A percentile compares a stretch with the other conserved stretches of the same genome.
Conservation (phyloP, 345 rosid genomes). For the Citrus maxima region DNA sequence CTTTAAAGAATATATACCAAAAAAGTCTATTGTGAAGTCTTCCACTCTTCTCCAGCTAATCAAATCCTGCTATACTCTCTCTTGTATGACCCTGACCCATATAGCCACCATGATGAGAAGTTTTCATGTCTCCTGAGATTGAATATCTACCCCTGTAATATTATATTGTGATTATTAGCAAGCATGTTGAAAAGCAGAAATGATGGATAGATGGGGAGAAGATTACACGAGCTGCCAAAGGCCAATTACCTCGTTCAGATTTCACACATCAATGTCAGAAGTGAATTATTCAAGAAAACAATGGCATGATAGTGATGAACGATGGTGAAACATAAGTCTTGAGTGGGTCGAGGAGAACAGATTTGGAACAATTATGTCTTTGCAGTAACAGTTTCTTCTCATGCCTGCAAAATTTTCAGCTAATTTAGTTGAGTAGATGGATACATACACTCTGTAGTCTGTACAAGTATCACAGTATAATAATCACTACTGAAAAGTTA, state of each 20-base stretch:
- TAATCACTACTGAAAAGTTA: no score
- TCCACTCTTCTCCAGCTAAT: neutral
- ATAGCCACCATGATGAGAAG: neutral
- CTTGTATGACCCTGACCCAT: neutral
- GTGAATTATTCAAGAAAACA: neutral
- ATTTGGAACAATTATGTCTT: no score
- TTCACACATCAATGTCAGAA: neutral
- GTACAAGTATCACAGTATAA: no score
- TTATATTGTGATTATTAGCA: neutral
- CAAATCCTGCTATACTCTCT: neutral
- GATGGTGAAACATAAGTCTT: no score
- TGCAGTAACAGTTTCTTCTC: neutral
- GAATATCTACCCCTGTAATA: neutral
- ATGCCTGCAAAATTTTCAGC: neutral
- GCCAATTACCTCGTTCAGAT: neutral
- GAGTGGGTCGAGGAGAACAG: no score
- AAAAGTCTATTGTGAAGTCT: neutral
- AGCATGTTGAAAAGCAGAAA: neutral
- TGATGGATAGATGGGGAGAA: neutral
- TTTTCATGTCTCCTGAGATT: neutral
- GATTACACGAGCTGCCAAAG: neutral
- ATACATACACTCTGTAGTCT: neutral
- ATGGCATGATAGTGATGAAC: neutral
- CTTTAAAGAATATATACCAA: neutral
- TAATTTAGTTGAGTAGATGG: neutral